Evolutionary conservation across 2,329 filamentous ascomycete genomes (phyloP), one percentile per base, ranked within the genome.

Genomic region (Aspergillus pseudotamarii): DNA sequence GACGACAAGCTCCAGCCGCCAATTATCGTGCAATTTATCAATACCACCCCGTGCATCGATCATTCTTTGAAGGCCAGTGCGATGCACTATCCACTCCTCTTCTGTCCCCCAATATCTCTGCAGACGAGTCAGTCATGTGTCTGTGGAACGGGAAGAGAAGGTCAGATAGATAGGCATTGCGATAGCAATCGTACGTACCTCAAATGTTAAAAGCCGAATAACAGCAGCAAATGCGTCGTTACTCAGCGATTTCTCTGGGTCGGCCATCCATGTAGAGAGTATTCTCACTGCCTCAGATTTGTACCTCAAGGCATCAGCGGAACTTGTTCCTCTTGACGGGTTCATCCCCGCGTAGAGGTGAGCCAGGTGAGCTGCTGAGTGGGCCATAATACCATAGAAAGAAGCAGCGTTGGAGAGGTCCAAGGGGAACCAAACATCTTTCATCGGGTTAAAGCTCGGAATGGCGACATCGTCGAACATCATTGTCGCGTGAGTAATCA

Each of bases 331-430:
- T 45, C 72, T 68, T 16, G 60, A 64, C 1, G 73, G 75, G 6
- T 65, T 60, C 9, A 59, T 67, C 0, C 71, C 70, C 0, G 72
- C 73, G 28, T 78, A 74, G 59, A 78, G 70, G 4, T 76, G 70
- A 38, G 75, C 71, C 1, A 80, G 62, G 54, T 80, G 79, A 0
- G 78, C 77, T 1, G 79, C 78, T 2, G 79, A 75, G 60, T 80
- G 79, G 0, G 79, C 78, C 76, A 80, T 79, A 46, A 79, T 74
- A 21, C 72, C 73, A 46, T 80, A 79, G 65, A 80, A 80, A 0
- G 77, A 78, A 6, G 78, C 76, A 2, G 76, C 72, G 59, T 80
- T 80, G 5, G 79, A 80, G 19, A 80, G 66, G 53, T 80, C 78
- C 2, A 80, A 64, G 0, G 79, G 77, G 30, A 78, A 69, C 75